Evolutionary conservation across 352 stramenopile genomes (phyloP).

Genomic region (Poterioochromonas sp.): DNA sequence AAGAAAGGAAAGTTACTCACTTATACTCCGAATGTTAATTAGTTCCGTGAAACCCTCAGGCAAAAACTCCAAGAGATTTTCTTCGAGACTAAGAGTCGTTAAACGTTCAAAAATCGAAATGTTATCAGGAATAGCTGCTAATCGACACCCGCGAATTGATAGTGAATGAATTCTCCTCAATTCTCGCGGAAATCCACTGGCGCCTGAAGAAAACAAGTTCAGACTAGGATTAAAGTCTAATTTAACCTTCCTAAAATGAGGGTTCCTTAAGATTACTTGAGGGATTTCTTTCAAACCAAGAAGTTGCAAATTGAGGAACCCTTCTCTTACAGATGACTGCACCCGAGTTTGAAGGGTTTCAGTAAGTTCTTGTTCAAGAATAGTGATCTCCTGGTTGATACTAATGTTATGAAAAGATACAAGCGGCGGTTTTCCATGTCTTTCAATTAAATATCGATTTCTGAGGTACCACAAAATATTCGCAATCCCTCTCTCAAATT

Average conservation of each 20-base stretch:
- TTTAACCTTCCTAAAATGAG: not conserved
- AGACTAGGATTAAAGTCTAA: conserved; percentile 1
- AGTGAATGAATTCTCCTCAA: not conserved
- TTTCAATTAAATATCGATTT: conserved; percentile 3
- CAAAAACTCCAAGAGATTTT: not conserved
- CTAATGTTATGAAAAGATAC: conserved; percentile 3
- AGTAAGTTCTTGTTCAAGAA: not conserved
- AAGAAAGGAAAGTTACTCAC: not conserved
- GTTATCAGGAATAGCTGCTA: not conserved
- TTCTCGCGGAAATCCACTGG: not conserved
- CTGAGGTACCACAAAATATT: conserved; percentile 12
- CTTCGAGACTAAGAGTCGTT: not conserved
- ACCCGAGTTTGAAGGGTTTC: not conserved
- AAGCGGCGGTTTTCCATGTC: not conserved
- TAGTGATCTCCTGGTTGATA: conserved; percentile 11
- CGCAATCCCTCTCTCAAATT: not conserved
- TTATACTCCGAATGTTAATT: not conserved
- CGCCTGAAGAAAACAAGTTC: no score
- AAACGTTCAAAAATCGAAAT: not conserved
- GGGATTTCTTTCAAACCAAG: conserved; percentile 15
- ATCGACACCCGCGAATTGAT: not conserved
- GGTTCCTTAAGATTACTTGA: not conserved
- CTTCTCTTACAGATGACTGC: not conserved
- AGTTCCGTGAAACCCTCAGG: not conserved
- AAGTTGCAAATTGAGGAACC: conserved; percentile 17